Evolutionary conservation across 1,139 yeast species (phyloP).

Genomic region (Candida sanyaensis): DNA sequence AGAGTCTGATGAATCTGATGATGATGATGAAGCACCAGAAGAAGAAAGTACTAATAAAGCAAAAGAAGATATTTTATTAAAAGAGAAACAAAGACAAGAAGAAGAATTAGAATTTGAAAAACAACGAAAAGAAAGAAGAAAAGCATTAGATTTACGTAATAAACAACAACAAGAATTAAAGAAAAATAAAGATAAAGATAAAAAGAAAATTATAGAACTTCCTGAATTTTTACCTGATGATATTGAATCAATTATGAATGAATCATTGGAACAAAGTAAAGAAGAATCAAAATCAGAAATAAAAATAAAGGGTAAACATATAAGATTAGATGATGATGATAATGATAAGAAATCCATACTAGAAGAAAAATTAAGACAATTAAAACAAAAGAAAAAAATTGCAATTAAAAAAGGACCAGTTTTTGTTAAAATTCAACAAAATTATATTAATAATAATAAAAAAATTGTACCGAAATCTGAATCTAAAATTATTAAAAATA

Average conservation of each 20-base stretch:
- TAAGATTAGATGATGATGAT: constrained; percentile 37
- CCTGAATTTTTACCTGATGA: constrained; percentile 57
- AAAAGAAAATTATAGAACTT: constrained; percentile 26
- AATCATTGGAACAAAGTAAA: constrained; percentile 10
- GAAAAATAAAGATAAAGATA: constrained; percentile 19
- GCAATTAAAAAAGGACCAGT: constrained; percentile 58
- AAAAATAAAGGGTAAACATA: constrained; percentile 33
- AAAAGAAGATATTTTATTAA: constrained; percentile 31
- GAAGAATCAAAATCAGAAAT: constrained; percentile 11
- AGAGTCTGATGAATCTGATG: constrained; percentile 16
- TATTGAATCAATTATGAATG: constrained; percentile 33
- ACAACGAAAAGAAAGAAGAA: constrained; percentile 50
- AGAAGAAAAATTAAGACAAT: constrained; percentile 21
- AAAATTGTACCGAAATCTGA: constrained; percentile 51
- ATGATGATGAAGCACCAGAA: constrained; percentile 51
- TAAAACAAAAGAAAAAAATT: constrained; percentile 41
- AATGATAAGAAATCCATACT: constrained; percentile 25
- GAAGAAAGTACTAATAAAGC: constrained; percentile 40
- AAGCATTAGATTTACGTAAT: constrained; percentile 47
- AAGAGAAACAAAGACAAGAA: constrained; percentile 34
- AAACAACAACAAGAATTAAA: constrained; percentile 48
- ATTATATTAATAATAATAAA: constrained; percentile 24
- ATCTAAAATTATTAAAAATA: constrained; percentile 39
- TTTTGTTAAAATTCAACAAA: constrained; percentile 48
- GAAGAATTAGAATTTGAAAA: constrained; percentile 35